phyloP scores from a whole-genome alignment of 148 eudicot species.

The Chenopodium berlandieri region DNA sequence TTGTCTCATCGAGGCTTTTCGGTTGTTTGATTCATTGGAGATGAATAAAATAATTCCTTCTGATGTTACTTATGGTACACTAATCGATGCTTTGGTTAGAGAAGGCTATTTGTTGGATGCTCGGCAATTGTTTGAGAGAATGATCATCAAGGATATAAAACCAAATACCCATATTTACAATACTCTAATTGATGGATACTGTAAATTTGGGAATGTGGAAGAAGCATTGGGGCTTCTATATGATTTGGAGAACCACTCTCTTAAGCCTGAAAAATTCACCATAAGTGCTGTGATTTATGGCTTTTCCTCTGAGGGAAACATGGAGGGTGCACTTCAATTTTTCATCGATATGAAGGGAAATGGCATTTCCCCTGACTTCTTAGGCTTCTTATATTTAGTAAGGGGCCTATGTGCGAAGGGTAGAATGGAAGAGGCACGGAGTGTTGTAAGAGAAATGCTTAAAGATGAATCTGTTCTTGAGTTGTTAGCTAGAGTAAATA shows the following conservation, averaged over 20 bases:
- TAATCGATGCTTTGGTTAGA: constrained; percentile 62
- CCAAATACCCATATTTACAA: constrained; percentile 67
- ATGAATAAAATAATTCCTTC: constrained; percentile 53
- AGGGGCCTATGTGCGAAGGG: constrained; percentile 83
- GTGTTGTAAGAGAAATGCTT: constrained; percentile 79
- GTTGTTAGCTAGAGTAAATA: constrained; percentile 49
- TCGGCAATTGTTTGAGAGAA: constrained; percentile 61
- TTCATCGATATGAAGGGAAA: constrained; percentile 49
- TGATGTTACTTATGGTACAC: constrained; percentile 72
- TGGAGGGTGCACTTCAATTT: constrained; percentile 72
- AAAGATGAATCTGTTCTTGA: constrained; percentile 48
- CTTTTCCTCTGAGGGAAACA: constrained; percentile 59
- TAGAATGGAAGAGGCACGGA: constrained; percentile 90
- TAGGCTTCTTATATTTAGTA: constrained; percentile 70
- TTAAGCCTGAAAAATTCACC: constrained; percentile 77
- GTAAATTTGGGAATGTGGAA: constrained; percentile 53
- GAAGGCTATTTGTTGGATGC: constrained; percentile 81
- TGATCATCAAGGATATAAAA: constrained; percentile 48
- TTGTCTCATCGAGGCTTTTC: constrained; percentile 85
- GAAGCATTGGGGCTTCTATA: constrained; percentile 60
- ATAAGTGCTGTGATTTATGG: constrained; percentile 64
- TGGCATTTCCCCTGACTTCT: constrained; percentile 63
- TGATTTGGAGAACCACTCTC: constrained; percentile 51
- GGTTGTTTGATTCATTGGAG: constrained; percentile 84
- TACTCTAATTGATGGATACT: constrained; percentile 70